Conservation (phyloP, 495 filamentous ascomycete genomes). For the Penicillium coprophilum region DNA sequence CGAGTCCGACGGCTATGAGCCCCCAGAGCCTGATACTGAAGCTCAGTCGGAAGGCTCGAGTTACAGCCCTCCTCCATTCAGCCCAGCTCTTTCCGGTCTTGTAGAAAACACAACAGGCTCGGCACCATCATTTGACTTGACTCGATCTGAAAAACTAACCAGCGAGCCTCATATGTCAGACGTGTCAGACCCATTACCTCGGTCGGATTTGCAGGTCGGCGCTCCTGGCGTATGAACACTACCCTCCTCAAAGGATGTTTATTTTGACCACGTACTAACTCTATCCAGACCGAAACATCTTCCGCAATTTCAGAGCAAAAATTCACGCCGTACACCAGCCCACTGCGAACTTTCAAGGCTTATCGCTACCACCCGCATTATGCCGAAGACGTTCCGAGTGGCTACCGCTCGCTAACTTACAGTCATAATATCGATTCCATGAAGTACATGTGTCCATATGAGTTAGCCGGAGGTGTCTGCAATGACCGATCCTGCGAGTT, state of each 20-base stretch:
- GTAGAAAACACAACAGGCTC: slow-evolving; percentile 22
- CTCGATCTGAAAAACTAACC: slow-evolving; percentile 34
- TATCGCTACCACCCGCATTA: slow-evolving; percentile 87
- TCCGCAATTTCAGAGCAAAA: slow-evolving; percentile 24
- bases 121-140: slow-evolving; percentile 20
- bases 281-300: slow-evolving; percentile 25
- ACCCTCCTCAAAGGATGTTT: slow-evolving; percentile 14
- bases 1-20: slow-evolving; percentile 57
- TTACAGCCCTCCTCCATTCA: slow-evolving; percentile 43
- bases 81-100: slow-evolving; percentile 30
- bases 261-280: slow-evolving; percentile 24
- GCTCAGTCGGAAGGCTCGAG: slow-evolving; percentile 31
- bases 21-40: slow-evolving; percentile 50
- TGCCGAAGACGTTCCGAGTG: slow-evolving; percentile 64
- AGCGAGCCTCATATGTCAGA: slow-evolving; percentile 30
- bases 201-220: slow-evolving; percentile 29
- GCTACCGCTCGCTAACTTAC: slow-evolving; percentile 87
- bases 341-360: slow-evolving; percentile 76
- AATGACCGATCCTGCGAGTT: slow-evolving; percentile 65
- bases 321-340: slow-evolving; percentile 79
- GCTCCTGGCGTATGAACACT: slow-evolving; percentile 40
- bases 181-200: slow-evolving; percentile 22
- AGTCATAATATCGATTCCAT: slow-evolving; percentile 80
- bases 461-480: slow-evolving; percentile 72
- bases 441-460: slow-evolving; percentile 70